Percentiles rank a stretch among this genome's conserved stretches.
phyloP scores from a whole-genome alignment of 2,329 filamentous ascomycete genomes.

The Fusarium agapanthi region DNA sequence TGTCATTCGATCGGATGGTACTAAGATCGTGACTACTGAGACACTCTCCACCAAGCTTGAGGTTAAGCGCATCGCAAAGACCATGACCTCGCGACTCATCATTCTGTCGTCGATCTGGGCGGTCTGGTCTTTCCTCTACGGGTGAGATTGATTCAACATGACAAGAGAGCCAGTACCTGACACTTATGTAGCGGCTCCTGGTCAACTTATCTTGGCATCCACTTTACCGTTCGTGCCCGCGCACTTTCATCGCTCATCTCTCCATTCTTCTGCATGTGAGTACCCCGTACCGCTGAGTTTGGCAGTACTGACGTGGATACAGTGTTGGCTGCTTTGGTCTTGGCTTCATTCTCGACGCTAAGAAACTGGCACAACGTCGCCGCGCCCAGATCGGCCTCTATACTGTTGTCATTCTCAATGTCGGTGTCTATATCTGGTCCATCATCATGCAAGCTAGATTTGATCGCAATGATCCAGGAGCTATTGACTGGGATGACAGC shows the following conservation, averaged over 20 bases:
- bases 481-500: conserved; percentile 6
- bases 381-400: conserved; percentile 8
- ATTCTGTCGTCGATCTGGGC: not conserved
- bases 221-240: conserved; percentile 6
- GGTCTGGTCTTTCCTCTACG: conserved; percentile 11
- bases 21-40: conserved; percentile 1
- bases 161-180: fast-evolving
- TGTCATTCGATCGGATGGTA: conserved; percentile 12
- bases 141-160: fast-evolving
- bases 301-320: fast-evolving
- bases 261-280: conserved; percentile 18
- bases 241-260: conserved; percentile 9
- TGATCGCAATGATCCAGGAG: not conserved
- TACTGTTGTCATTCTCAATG: not conserved
- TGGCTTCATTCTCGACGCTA: conserved; percentile 5
- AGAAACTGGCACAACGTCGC: not conserved
- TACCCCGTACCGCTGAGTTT: too few species aligned
- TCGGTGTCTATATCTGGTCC: conserved; percentile 9
- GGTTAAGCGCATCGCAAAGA: conserved; percentile 6
- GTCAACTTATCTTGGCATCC: conserved; percentile 11
- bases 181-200: not conserved
- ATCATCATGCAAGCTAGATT: conserved; percentile 12
- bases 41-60: conserved; percentile 7
- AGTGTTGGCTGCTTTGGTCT: conserved; percentile 12
- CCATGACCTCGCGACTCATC: conserved; percentile 10